phyloP scores from a whole-genome alignment of 2,329 filamentous ascomycete genomes.

The Paracorniculantispora psalliotae region DNA sequence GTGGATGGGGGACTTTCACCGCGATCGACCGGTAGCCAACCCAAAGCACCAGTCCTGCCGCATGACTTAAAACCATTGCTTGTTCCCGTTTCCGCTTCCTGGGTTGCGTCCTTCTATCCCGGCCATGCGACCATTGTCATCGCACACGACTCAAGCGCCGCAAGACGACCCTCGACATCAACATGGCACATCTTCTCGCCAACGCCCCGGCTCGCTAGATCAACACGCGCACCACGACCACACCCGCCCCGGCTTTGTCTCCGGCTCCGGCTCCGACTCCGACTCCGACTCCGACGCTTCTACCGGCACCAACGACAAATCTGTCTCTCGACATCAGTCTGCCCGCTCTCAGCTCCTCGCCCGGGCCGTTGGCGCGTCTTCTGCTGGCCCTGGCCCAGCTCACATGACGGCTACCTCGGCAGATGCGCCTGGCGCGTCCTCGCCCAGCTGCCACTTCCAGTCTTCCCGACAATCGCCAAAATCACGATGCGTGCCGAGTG shows the following conservation, averaged over 20 bases:
- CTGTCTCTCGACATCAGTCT: neutral
- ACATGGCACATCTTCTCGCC: neutral
- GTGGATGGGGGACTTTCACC: neutral
- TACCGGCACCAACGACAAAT: neutral
- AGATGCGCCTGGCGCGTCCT: neutral
- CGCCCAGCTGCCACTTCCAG: neutral
- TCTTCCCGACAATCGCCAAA: neutral
- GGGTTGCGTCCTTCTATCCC: slow-evolving; percentile 17
- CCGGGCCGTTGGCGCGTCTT: neutral
- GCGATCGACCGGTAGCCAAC: neutral
- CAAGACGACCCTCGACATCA: slow-evolving; percentile 3
- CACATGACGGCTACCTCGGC: slow-evolving; percentile 1
- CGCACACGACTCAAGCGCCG: neutral
- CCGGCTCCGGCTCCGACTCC: neutral
- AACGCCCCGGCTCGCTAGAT: neutral
- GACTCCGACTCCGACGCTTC: neutral
- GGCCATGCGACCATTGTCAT: slow-evolving; percentile 18
- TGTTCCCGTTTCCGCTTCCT: neutral
- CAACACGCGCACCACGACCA: neutral
- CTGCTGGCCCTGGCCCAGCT: neutral
- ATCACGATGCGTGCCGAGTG: neutral
- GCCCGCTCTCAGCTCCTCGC: neutral
- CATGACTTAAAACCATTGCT: slow-evolving; percentile 2
- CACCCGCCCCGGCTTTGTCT: no score
- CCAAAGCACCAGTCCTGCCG: neutral